These are phyloP conservation scores for Neoascochyta sp. DNA, from an alignment of 2,329 filamentous ascomycete genomes.

Conservation along the genomic window DNA sequence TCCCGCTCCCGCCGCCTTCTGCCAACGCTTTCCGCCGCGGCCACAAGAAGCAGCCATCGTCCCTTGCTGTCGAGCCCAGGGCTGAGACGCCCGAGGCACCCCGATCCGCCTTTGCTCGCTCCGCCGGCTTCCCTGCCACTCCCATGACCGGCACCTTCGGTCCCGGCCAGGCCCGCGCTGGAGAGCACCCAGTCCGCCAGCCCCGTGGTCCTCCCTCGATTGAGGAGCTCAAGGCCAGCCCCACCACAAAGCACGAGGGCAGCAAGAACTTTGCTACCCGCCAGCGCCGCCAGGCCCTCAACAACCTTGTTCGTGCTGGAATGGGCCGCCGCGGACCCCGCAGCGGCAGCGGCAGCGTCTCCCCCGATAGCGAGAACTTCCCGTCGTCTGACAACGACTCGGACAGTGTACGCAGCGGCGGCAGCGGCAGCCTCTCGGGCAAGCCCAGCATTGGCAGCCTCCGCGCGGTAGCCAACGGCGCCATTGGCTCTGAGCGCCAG, in stretches of 20 bases:
- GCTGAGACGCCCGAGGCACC: constrained; percentile 61
- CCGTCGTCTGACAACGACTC: constrained; percentile 65
- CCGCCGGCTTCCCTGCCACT: constrained; percentile 67
- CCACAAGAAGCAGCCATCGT: constrained; percentile 79
- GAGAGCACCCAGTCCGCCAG: constrained; percentile 90
- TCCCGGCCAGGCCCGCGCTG: constrained; percentile 86
- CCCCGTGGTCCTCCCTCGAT: constrained; percentile 87
- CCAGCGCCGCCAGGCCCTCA: constrained; percentile 84
- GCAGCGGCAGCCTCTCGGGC: constrained; percentile 77
- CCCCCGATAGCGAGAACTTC: constrained; percentile 82
- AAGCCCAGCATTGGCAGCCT: constrained; percentile 71
- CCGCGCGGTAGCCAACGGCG: constrained; percentile 73
- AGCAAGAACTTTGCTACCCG: constrained; percentile 96
- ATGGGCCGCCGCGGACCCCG: constrained; percentile 74
- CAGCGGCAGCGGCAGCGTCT: constrained; percentile 71
- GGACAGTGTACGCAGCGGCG: constrained; percentile 52
- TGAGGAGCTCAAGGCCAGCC: constrained; percentile 85
- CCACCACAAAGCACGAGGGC: constrained; percentile 87
- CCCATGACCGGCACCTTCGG: constrained; percentile 83
- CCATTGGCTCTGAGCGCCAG: constrained; percentile 84
- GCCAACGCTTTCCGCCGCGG: constrained; percentile 89
- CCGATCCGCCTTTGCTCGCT: constrained; percentile 61
- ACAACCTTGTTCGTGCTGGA: constrained; percentile 86
- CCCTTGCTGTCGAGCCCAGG: constrained; percentile 58
- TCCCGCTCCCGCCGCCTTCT: constrained; percentile 79